Base-by-base conservation (phyloP, 1,284 basidiomycete genomes). In the Austroboletus niveus region DNA sequence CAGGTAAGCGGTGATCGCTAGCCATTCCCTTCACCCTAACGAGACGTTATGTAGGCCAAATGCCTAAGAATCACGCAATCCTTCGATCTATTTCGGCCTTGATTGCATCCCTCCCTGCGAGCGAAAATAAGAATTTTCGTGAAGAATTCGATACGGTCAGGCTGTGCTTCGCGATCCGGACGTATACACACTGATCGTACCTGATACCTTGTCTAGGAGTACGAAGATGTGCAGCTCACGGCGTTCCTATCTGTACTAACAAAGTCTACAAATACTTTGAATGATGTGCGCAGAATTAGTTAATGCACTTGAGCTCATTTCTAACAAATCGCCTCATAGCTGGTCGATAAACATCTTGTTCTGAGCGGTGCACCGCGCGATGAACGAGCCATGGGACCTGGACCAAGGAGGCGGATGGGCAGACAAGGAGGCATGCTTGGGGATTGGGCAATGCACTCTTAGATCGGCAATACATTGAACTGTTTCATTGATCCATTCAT, bases 211-310 rank as follows among this genome's bases (percentile, higher is more conserved):
- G 27, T 49, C 38, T 54, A 96, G 93, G 96, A 99, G 80, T 92
- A 95, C 70, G 89, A 92, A 66, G 95, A 99, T 66, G 93, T 95
- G 9, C 91, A 98, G 57, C 76, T 99, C 24, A 97, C 93, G 1
- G 85, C 87, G 9, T 93, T 94, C 69, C 77, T 99, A 15, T 87
- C 93, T 0, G 83, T 85, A 9, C 72, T 98, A 57, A 98, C 94
- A 1, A 94, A 92, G 69, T 89, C 90, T 36, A 79, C 96, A 8
- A 89, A 89, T 58, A 80, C 87, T 5, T 73, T 97, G 51, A 96
- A 95, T 66, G 92, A 97, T 63, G 95, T 97, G 64, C 64, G 90
- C 69, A 2, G 43, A 48, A 20, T n/a, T 38, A 6, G 15, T 32
- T 44, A 27, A n/a, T 20, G 43, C 30, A 35, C 20, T 35, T 47